Conservation (phyloP, 2,329 filamentous ascomycete species). For the Neoascochyta sp. region DNA sequence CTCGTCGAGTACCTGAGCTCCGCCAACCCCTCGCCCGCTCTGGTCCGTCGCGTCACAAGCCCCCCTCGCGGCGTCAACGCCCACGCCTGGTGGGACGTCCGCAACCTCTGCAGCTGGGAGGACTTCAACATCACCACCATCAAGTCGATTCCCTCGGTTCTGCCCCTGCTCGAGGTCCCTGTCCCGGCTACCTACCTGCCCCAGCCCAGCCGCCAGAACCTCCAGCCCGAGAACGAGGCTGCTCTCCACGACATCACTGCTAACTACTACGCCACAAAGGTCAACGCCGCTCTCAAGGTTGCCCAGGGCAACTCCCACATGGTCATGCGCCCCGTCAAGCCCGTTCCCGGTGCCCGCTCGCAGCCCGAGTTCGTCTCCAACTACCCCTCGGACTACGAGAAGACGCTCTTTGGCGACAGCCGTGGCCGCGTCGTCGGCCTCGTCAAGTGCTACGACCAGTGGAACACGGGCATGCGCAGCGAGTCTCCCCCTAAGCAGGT, state of each 20-base stretch:
- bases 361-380: slow-evolving; percentile 65
- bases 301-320: slow-evolving; percentile 66
- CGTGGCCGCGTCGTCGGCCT: slow-evolving; percentile 70
- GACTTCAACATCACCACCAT: slow-evolving; percentile 73
- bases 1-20: slow-evolving; percentile 74
- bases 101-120: slow-evolving; percentile 79
- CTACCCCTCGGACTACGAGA: slow-evolving; percentile 52
- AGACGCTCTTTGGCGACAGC: slow-evolving; percentile 46
- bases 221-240: slow-evolving; percentile 73
- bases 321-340: slow-evolving; percentile 43
- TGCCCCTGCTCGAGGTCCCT: slow-evolving; percentile 61
- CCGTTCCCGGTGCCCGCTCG: slow-evolving; percentile 46
- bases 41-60: slow-evolving; percentile 76
- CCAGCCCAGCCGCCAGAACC: slow-evolving; percentile 52
- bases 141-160: slow-evolving; percentile 67
- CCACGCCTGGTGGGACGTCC: slow-evolving; percentile 95
- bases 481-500: slow-evolving; percentile 82
- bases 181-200: slow-evolving; percentile 62
- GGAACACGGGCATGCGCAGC: slow-evolving; percentile 91
- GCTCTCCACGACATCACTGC: slow-evolving; percentile 72
- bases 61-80: slow-evolving; percentile 65
- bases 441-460: slow-evolving; percentile 88
- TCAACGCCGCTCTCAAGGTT: slow-evolving; percentile 78
- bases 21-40: slow-evolving; percentile 74
- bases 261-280: slow-evolving; percentile 76